A percentile compares a stretch with the other conserved stretches of the same genome.
Evolutionary conservation across 2,329 filamentous ascomycete genomes (phyloP).

Genomic region (Botrytis aclada): DNA sequence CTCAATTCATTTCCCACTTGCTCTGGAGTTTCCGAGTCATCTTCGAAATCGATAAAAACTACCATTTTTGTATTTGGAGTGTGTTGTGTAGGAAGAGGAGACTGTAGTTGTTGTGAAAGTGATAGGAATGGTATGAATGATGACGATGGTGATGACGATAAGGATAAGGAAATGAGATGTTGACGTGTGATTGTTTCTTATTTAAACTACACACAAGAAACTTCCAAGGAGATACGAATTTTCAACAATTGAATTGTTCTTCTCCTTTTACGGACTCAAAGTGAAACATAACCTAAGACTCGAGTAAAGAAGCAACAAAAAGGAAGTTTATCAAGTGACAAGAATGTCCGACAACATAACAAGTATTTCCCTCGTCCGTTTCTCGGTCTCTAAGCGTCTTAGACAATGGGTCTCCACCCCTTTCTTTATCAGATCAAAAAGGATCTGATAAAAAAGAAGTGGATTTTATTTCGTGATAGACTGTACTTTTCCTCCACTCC

Average conservation of each 20-base stretch:
- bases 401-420: not conserved
- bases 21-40: conserved; percentile 36
- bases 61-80: conserved; percentile 31
- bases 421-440: conserved; percentile 3
- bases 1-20: conserved; percentile 15
- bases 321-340: not conserved
- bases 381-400: conserved; percentile 8
- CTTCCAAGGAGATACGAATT: not conserved
- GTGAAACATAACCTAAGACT: not conserved
- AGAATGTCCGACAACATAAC: not conserved
- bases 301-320: not conserved
- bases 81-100: not conserved
- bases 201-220: conserved; percentile 30
- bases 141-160: conserved; percentile 13
- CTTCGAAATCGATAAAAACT: conserved; percentile 37
- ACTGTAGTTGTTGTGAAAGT: not conserved
- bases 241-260: not conserved
- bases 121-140: not conserved
- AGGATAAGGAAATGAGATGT: conserved; percentile 21
- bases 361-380: not conserved
- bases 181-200: conserved; percentile 25
- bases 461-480: conserved; percentile 6
- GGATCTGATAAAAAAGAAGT: not conserved
- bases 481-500: not conserved
- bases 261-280: not conserved